Base-by-base conservation (phyloP, 1,284 basidiomycete genomes). In the Mycena sp. region DNA sequence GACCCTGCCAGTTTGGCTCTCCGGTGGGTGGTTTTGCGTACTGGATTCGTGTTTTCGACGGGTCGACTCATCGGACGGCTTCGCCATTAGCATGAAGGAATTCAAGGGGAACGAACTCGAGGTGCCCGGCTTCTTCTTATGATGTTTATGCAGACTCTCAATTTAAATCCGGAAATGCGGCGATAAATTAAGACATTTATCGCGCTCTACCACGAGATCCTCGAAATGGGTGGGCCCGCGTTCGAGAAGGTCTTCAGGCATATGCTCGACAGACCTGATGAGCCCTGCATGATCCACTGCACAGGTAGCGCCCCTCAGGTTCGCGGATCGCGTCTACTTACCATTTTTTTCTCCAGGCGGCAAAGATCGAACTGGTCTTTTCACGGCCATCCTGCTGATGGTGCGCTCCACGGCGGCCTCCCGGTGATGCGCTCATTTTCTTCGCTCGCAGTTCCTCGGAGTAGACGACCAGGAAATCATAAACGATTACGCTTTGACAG, bases 291-390 rank as follows among this genome's bases (percentile, higher is more conserved):
- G 41, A 70, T 83, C 11, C 81, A 83, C 65, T 83, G 81, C 67
- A 83, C 81, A 21, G 79, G 81, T 81, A 51, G 26, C 35, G 38
- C 29, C 19, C 19, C 41, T 21, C 40, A 11, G 32, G 10, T 10
- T 28, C 14, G 9, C 16, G 51, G 25, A 14, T 6, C 3, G 29
- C n/a, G 26, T 23, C 26, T 17, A 12, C 14, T 65, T 23, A 46
- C 46, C 58, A 48, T 40, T 41, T 40, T 49, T 65, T 35, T 37
- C 30, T 37, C 30, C 58, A 83, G 81, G 75, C n/a, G 82, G 82
- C 7, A 83, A 83, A 65, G 82, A 83, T 65, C 69, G 81, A 44
- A 81, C 81, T 2, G 81, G 80, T 3, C 54, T 82, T 6, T 77
- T 81, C 58, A 73, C 76, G 12, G 78, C 79, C 9, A 55, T 80